Conservation (phyloP, 495 filamentous ascomycete genomes). For the Hypoxylon perforatum region DNA sequence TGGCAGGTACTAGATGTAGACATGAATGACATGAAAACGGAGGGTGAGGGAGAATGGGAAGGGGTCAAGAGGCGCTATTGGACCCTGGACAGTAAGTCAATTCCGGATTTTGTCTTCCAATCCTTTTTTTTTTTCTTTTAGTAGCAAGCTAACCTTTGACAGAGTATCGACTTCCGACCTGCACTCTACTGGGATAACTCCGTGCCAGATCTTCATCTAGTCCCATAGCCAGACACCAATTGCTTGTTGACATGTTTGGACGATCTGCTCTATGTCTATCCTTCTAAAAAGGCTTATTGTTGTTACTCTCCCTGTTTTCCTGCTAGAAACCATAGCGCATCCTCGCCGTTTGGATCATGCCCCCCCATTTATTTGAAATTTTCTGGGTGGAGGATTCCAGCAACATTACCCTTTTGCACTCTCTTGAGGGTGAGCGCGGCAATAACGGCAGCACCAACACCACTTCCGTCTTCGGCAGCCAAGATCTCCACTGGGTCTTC, state of each 20-base stretch:
- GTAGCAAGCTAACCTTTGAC: slow-evolving; percentile 28
- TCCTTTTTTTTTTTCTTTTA: slow-evolving; percentile 12
- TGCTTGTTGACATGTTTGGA: slow-evolving; percentile 20
- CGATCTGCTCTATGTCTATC: slow-evolving; percentile 43
- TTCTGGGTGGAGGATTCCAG: slow-evolving; percentile 80
- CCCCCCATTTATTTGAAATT: slow-evolving; percentile 55
- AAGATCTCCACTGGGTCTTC: slow-evolving; percentile 87
- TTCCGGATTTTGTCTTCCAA: slow-evolving; percentile 4
- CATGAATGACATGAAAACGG: slow-evolving; percentile 59
- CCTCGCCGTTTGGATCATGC: slow-evolving; percentile 2
- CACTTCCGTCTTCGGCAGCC: slow-evolving; percentile 91
- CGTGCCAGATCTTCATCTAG: slow-evolving; percentile 32
- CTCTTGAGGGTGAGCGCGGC: slow-evolving; percentile 92
- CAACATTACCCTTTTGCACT: slow-evolving; percentile 79
- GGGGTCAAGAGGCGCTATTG: slow-evolving; percentile 90
- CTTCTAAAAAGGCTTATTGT: slow-evolving; percentile 30
- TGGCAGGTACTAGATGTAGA: slow-evolving; percentile 86
- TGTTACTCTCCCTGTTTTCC: slow-evolving; percentile 3
- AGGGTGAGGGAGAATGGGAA: slow-evolving; percentile 76
- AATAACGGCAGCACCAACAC: slow-evolving; percentile 96
- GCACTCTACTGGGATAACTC: slow-evolving; percentile 68
- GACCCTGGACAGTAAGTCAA: slow-evolving; percentile 73
- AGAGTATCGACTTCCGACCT: slow-evolving; percentile 64
- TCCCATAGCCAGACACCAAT: slow-evolving; percentile 36
- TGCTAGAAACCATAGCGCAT: slow-evolving; percentile 3